Percentiles rank a stretch among this genome's conserved stretches.
phyloP scores from a whole-genome alignment of 257 asterid genomes.

The Verbena officinalis region DNA sequence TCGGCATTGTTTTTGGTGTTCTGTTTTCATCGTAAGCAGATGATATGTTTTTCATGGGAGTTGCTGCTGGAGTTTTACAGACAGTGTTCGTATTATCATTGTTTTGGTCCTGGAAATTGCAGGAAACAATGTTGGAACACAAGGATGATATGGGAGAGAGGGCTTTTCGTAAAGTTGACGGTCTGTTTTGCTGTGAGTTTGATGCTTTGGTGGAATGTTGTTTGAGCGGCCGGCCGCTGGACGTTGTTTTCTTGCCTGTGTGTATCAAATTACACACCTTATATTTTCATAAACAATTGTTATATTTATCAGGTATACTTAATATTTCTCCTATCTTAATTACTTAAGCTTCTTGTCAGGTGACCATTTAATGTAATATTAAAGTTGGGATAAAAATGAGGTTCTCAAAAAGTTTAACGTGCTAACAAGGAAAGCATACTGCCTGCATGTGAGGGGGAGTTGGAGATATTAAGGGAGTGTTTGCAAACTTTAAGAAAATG shows the following conservation, averaged over 20 bases:
- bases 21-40: conserved; percentile 41
- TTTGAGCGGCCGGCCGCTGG: conserved; percentile 28
- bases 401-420: too few species aligned
- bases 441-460: too few species aligned
- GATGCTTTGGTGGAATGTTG: conserved; percentile 37
- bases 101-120: conserved; percentile 42
- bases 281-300: not conserved
- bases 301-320: too few species aligned
- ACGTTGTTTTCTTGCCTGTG: conserved; percentile 53
- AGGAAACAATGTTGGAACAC: conserved; percentile 47
- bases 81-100: conserved; percentile 1
- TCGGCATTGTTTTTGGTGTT: conserved; percentile 51
- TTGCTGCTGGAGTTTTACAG: conserved; percentile 34
- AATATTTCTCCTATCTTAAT: too few species aligned
- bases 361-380: too few species aligned
- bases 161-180: conserved; percentile 51
- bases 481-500: too few species aligned
- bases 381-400: too few species aligned
- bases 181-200: conserved; percentile 26
- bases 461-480: too few species aligned
- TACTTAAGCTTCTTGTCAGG: too few species aligned
- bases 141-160: conserved; percentile 70
- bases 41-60: conserved; percentile 25
- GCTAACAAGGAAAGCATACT: too few species aligned
- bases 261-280: not conserved